Base-by-base conservation (phyloP, 176 grass and related monocot species). In the Triticum timopheevii region DNA sequence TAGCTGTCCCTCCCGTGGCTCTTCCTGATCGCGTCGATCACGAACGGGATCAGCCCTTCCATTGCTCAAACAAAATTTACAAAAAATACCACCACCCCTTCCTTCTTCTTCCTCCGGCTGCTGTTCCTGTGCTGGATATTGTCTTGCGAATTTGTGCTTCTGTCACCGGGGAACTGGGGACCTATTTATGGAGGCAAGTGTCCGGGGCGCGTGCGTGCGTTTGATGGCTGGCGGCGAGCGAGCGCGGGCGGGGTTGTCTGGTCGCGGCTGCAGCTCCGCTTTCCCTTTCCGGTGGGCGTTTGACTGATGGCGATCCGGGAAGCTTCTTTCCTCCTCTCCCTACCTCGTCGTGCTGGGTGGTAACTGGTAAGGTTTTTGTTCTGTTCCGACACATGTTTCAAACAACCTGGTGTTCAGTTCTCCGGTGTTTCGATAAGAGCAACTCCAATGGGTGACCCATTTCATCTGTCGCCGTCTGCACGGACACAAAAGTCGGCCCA, bases 31-130 rank as follows among this genome's bases (percentile, higher is more conserved):
- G 63, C 89, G 56, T 89, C 86, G 24, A 95, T 93, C 80, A 98
- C 73, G 63, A 95, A 98, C 30, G 93, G 95, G 82, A 95, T 93
- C 89, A 98, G 80, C 5, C 93, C 95, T 47, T 98, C 93, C 95
- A 98, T 97, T 39, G 12, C 78, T 19, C 2, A 75, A n/a, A 11
- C 73, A 10, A 36, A 36, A 6, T 6, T 8, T 39, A 8, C 38
- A 39, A 39, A 39, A 30, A 76, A 38, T 6, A 22, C 66, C 9
- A 42, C 7, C n/a, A 15, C 27, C 24, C 17, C 0, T 38, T 19
- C 24, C 5, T 1, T 10, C 31, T 25, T 45, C 6, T 42, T 83
- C 66, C 35, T 69, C 72, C 72, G 12, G 81, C 49, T 34, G 20
- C 22, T 39, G 73, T 31, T 77, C 74, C 52, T 58, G 25, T 44